Conservation (phyloP, 225 moss, liverwort and hornwort genomes). For the Takakia lepidozioides region DNA sequence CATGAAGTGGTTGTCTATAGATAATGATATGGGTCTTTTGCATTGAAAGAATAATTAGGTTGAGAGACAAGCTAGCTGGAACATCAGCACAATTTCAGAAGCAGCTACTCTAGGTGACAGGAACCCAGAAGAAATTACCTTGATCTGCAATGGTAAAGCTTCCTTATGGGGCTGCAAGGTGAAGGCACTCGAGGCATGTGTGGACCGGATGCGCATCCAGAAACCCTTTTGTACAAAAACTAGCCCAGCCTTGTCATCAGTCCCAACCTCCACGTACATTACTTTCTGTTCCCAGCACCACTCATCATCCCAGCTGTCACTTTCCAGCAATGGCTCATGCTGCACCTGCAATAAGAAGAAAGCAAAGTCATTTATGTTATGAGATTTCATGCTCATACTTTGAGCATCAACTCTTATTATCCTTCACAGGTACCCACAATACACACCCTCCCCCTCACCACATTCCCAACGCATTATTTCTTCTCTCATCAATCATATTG, state of each 20-base stretch:
- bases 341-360: slow-evolving; percentile 27
- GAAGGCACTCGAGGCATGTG: slow-evolving; percentile 61
- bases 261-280: slow-evolving; percentile 55
- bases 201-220: slow-evolving; percentile 66
- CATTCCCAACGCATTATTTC: too few relatives aligned
- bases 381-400: neutral
- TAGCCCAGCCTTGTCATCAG: slow-evolving; percentile 46
- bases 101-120: too few relatives aligned
- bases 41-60: too few relatives aligned
- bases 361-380: too few relatives aligned
- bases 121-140: slow-evolving; percentile 48
- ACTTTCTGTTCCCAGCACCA: slow-evolving; percentile 89
- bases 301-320: slow-evolving; percentile 59
- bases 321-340: slow-evolving; percentile 29
- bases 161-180: slow-evolving; percentile 57
- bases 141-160: slow-evolving; percentile 46
- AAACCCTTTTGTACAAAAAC: slow-evolving; percentile 68
- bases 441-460: too few relatives aligned
- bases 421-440: too few relatives aligned
- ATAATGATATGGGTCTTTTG: too few relatives aligned
- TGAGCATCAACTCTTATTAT: neutral
- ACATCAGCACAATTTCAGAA: too few relatives aligned
- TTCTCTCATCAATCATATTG: too few relatives aligned
- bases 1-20: too few relatives aligned
- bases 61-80: too few relatives aligned